phyloP scores from a whole-genome alignment of 768 basidiomycete genomes.

The Tylopilus balloui region DNA sequence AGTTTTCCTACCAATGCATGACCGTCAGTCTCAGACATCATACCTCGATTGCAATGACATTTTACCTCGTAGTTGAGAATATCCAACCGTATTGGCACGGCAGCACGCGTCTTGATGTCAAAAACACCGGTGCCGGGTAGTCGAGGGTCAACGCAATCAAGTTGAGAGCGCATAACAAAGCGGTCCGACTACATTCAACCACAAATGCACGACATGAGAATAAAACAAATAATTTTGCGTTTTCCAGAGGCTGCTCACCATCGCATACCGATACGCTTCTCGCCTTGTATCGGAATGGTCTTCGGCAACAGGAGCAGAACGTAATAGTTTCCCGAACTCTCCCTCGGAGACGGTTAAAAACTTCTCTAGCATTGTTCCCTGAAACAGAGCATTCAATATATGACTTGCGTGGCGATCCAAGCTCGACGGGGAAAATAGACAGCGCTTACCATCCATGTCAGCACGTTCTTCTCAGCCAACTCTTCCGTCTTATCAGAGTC shows the following conservation, averaged over 20 bases:
- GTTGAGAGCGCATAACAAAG: constrained; percentile 91
- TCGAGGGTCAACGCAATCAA: constrained; percentile 78
- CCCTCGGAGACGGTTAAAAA: constrained; percentile 65
- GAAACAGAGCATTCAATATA: neutral
- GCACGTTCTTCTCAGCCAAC: constrained; percentile 56
- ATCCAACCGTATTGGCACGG: constrained; percentile 79
- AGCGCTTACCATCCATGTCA: constrained; percentile 64
- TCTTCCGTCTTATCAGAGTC: constrained; percentile 48
- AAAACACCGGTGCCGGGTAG: constrained; percentile 91
- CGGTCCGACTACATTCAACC: constrained; percentile 30
- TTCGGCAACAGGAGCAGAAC: constrained; percentile 27
- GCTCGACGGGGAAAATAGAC: neutral
- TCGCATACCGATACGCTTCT: constrained; percentile 86
- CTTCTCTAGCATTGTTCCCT: constrained; percentile 90
- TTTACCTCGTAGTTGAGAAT: constrained; percentile 72
- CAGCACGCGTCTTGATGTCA: constrained; percentile 94
- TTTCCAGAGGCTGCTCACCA: constrained; percentile 41
- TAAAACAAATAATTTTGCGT: neutral
- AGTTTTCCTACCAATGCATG: constrained; percentile 54
- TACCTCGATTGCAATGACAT: neutral
- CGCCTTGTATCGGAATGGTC: constrained; percentile 36
- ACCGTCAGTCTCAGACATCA: neutral
- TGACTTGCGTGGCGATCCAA: too few relatives aligned
- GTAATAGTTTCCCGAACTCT: constrained; percentile 58
- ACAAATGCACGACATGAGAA: neutral